Base-by-base conservation (phyloP, 2,329 filamentous ascomycete genomes). In the Fusarium illudens region DNA sequence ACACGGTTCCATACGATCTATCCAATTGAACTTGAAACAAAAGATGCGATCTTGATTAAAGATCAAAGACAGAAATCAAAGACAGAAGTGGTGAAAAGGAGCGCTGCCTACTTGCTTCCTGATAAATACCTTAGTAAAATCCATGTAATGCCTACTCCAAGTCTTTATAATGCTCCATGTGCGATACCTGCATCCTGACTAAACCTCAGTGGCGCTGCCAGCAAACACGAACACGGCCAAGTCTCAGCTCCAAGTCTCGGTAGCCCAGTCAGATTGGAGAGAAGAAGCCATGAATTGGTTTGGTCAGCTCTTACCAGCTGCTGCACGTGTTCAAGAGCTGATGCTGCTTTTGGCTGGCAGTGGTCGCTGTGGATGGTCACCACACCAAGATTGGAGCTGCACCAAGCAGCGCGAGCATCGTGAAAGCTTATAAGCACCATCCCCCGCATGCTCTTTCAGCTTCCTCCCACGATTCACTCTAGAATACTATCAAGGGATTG, bases 401-500 rank as follows among this genome's bases (percentile, higher is more conserved):
- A 50, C 48, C 42, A 29, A n/a, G 39, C 20, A 9, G 25, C 10
- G 20, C 20, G 25, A 49, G 46, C 51, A 68, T 64, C 55, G 46
- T 58, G 55, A 53, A 68, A 68, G 68, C 52, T 71, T 64, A 71
- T 57, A 60, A 68, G 44, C 54, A 48, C 46, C 39, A 27, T 17
- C 22, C 39, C 67, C 61, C 67, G 55, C 58, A 60, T 56, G 25
- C 44, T 19, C 29, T 20, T 62, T 51, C 54, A 52, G 29, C 19
- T 37, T 32, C n/a, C n/a, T 15, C 17, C 13, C 19, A 44, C 22
- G 20, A 34, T 48, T 48, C 19, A 33, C 32, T 29, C 37, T 49
- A n/a, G 33, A 57, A 17, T n/a, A 13, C 13, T 39, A 22, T 13
- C 15, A 17, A 10, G 29, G 34, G 6, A 27, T 51, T 42, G 17